These are phyloP conservation scores for Trametes versicolor DNA, from an alignment of 1,284 basidiomycete genomes.

Conservation along the genomic window DNA sequence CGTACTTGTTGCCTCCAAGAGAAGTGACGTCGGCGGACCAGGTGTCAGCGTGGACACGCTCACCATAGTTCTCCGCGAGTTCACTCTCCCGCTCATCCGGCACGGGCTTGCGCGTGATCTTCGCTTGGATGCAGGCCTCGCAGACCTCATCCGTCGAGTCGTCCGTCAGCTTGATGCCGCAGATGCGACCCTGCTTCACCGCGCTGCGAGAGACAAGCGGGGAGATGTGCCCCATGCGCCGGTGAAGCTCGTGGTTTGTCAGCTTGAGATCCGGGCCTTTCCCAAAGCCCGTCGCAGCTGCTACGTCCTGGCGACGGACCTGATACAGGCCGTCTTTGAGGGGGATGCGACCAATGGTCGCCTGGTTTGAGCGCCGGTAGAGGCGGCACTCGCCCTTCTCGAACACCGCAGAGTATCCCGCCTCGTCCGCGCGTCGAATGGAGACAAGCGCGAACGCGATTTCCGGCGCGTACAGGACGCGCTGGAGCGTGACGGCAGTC, in stretches of 20 bases:
- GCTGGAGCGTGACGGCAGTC: conserved; percentile 39
- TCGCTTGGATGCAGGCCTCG: conserved; percentile 47
- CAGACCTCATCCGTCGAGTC: conserved; percentile 39
- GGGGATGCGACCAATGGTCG: conserved; percentile 40
- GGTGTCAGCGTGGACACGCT: conserved; percentile 48
- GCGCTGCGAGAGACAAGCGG: conserved; percentile 37
- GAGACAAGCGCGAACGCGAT: conserved; percentile 49
- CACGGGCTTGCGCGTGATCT: conserved; percentile 43
- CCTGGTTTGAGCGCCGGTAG: conserved; percentile 21
- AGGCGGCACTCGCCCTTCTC: conserved; percentile 38
- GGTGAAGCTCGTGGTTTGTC: conserved; percentile 44
- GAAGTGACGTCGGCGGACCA: conserved; percentile 48
- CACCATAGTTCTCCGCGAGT: conserved; percentile 41
- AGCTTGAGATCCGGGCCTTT: conserved; percentile 27
- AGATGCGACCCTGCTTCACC: conserved; percentile 42
- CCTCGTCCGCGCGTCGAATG: conserved; percentile 39
- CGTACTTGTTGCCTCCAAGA: conserved; percentile 39
- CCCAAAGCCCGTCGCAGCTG: conserved; percentile 8
- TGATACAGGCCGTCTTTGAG: conserved; percentile 42
- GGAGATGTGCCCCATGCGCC: conserved; percentile 47
- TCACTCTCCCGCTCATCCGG: conserved; percentile 44
- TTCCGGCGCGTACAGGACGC: conserved; percentile 47
- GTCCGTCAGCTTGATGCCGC: conserved; percentile 43
- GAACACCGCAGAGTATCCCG: conserved; percentile 38
- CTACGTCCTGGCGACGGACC: conserved; percentile 20